These are phyloP conservation scores for Setomelanomma holmii DNA, from an alignment of 2,329 filamentous ascomycete species.

Conservation along the genomic window DNA sequence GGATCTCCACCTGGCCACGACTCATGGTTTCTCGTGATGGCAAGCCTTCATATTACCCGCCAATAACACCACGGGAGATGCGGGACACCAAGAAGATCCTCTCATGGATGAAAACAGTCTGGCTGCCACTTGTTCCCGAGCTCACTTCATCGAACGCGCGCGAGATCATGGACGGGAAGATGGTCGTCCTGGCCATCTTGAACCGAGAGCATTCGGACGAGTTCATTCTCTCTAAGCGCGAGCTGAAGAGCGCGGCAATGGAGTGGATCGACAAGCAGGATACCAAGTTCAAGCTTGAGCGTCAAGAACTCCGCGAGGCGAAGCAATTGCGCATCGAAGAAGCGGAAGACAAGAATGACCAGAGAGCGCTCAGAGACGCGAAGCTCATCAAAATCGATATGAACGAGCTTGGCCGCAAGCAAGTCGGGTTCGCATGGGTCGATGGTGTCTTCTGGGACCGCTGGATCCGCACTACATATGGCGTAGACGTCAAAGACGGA, in stretches of 20 bases:
- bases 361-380: conserved; percentile 82
- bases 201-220: conserved; percentile 80
- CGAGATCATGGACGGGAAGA: conserved; percentile 93
- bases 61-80: conserved; percentile 89
- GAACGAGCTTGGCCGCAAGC: conserved; percentile 83
- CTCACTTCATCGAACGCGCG: conserved; percentile 88
- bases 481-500: conserved; percentile 82
- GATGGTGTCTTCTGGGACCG: conserved; percentile 97
- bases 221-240: conserved; percentile 78
- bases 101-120: conserved; percentile 94
- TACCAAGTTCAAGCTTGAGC: conserved; percentile 87
- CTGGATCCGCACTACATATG: conserved; percentile 95
- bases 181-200: conserved; percentile 91
- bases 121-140: conserved; percentile 95
- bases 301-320: conserved; percentile 89
- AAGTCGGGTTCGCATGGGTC: conserved; percentile 96
- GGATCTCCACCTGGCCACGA: conserved; percentile 96
- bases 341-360: conserved; percentile 89
- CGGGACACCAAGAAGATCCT: conserved; percentile 82
- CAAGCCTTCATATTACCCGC: conserved; percentile 87
- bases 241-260: conserved; percentile 92
- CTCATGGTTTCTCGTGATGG: conserved; percentile 88
- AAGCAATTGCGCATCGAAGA: conserved; percentile 97
- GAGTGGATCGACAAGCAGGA: conserved; percentile 99
- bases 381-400: conserved; percentile 93